A percentile compares a stretch with the other conserved stretches of the same genome.
Conservation (phyloP, 306 rosid species). For the Fragaria vesca region DNA sequence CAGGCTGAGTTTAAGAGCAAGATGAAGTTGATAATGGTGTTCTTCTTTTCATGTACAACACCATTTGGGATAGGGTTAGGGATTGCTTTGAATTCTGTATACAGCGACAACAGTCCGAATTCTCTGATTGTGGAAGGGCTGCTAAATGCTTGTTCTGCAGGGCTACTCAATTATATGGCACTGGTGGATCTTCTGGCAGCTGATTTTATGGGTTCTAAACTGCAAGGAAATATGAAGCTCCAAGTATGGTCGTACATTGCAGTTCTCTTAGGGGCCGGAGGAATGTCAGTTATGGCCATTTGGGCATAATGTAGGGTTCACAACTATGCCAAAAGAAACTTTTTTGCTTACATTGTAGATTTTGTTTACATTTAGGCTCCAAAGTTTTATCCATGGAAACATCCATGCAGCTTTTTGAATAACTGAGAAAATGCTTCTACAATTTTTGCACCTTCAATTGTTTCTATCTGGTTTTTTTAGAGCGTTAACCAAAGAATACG, state of each 20-base stretch:
- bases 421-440: too few species aligned
- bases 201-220: constrained; percentile 58
- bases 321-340: neutral
- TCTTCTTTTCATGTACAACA: constrained; percentile 65
- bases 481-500: too few species aligned
- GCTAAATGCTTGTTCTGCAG: constrained; percentile 61
- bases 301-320: constrained; percentile 45
- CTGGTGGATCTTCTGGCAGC: constrained; percentile 56
- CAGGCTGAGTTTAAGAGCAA: constrained; percentile 59
- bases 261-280: constrained; percentile 62
- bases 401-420: too few species aligned
- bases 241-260: constrained; percentile 42
- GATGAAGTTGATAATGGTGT: constrained; percentile 41
- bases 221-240: constrained; percentile 45
- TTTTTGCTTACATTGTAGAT: too few species aligned
- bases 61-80: constrained; percentile 68
- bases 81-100: constrained; percentile 49
- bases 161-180: constrained; percentile 66
- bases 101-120: constrained; percentile 45
- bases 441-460: too few species aligned
- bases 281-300: constrained; percentile 66
- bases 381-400: too few species aligned
- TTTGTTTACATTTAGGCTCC: too few species aligned
- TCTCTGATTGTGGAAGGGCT: constrained; percentile 62
- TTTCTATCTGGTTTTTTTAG: too few species aligned